Percentiles rank a stretch among this genome's conserved stretches.
Evolutionary conservation across 768 basidiomycete species (phyloP).

Genomic region (Megacollybia marginata): DNA sequence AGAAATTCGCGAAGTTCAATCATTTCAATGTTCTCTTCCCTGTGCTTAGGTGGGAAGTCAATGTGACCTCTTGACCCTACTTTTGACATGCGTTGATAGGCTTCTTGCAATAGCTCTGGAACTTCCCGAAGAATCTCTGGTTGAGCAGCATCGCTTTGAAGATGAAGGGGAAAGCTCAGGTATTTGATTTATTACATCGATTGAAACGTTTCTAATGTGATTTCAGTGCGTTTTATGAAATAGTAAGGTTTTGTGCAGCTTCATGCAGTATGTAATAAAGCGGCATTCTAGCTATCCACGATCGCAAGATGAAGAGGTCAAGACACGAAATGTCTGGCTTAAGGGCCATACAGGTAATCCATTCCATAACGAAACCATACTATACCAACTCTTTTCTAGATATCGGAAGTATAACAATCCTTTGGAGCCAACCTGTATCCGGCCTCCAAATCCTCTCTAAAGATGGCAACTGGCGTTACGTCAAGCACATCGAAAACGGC

Average conservation of each 20-base stretch:
- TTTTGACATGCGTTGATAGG: conserved; percentile 16
- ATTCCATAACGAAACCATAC: background rate
- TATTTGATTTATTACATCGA: conserved; percentile 9
- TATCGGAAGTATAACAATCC: conserved; percentile 46
- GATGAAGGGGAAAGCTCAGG: conserved; percentile 33
- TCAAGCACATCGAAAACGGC: conserved; percentile 51
- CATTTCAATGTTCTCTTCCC: conserved; percentile 46
- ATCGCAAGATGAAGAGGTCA: conserved; percentile 38
- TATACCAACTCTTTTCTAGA: conserved; percentile 21
- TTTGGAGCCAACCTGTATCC: conserved; percentile 56
- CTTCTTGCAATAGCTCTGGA: conserved; percentile 45
- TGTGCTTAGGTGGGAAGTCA: conserved; percentile 29
- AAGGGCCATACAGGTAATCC: conserved; percentile 50
- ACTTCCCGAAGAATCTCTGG: conserved; percentile 44
- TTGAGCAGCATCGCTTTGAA: conserved; percentile 39
- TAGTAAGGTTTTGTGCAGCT: conserved; percentile 33
- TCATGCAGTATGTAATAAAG: background rate
- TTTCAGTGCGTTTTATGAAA: conserved; percentile 56
- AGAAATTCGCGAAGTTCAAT: conserved; percentile 40
- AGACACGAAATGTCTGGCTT: conserved; percentile 49
- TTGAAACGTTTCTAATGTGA: background rate
- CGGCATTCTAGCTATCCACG: conserved; percentile 37
- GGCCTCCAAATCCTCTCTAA: conserved; percentile 48
- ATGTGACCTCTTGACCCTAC: too few relatives aligned
- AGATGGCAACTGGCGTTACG: conserved; percentile 51